Evolutionary conservation across 768 basidiomycete genomes (phyloP).

Genomic region (Boletus rufocinnamomeus): DNA sequence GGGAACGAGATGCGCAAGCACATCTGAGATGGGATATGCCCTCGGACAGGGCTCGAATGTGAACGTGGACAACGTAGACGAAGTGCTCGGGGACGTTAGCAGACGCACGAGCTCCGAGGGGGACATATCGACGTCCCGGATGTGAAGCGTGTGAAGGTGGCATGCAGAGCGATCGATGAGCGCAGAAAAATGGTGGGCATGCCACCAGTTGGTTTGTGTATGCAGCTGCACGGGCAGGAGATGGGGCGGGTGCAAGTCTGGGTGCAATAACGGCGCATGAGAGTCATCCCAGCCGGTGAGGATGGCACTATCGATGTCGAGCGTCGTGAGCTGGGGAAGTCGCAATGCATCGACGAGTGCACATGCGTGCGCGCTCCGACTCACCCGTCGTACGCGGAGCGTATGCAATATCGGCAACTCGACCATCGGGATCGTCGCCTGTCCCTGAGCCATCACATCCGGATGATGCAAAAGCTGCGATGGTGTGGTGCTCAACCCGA

Average conservation of each 20-base stretch:
- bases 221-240: neutral
- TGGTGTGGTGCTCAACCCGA: constrained; percentile 19
- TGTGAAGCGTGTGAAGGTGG: constrained; percentile 20
- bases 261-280: constrained; percentile 10
- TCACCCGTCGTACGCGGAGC: constrained; percentile 27
- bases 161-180: constrained; percentile 26
- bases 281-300: constrained; percentile 18
- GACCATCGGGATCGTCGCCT: constrained; percentile 5
- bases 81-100: constrained; percentile 20
- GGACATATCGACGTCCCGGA: constrained; percentile 27
- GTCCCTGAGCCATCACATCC: constrained; percentile 7
- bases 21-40: constrained; percentile 16
- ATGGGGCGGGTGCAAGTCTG: constrained; percentile 8
- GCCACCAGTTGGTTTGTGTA: constrained; percentile 21
- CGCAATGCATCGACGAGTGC: constrained; percentile 22
- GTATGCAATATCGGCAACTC: constrained; percentile 25
- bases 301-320: constrained; percentile 27
- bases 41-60: constrained; percentile 29
- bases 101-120: constrained; percentile 22
- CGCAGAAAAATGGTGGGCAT: constrained; percentile 24
- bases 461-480: constrained; percentile 19
- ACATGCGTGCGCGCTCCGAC: constrained; percentile 18
- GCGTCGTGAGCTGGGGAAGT: constrained; percentile 25
- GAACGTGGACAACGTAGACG: constrained; percentile 21
- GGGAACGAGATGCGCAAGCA: constrained; percentile 18